Conservation (phyloP, 441 rosid genomes). For the Geranium incanum region DNA sequence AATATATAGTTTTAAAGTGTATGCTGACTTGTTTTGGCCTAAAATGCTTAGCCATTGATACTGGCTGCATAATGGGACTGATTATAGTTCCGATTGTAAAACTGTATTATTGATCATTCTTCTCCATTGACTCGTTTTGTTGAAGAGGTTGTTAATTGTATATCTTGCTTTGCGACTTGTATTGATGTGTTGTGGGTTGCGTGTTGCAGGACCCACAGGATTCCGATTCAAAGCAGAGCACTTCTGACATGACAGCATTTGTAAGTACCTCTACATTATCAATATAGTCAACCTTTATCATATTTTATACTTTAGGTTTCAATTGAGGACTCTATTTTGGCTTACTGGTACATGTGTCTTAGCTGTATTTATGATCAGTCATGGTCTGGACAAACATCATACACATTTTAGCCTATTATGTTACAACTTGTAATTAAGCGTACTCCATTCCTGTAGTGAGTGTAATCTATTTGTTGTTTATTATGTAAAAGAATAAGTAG, state of each 20-base stretch:
- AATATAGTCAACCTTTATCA: constrained; percentile 3
- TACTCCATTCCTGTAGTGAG: not conserved
- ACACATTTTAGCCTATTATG: not conserved
- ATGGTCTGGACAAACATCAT: not conserved
- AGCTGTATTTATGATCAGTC: not conserved
- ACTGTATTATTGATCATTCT: not conserved
- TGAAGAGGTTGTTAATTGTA: not conserved
- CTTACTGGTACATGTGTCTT: not conserved
- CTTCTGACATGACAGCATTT: constrained; percentile 60
- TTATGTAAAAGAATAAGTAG: too few relatives aligned
- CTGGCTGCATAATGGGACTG: not conserved
- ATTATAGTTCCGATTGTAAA: not conserved
- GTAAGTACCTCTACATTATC: constrained; percentile 36
- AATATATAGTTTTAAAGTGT: not conserved
- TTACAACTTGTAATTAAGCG: not conserved
- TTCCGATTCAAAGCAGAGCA: constrained; percentile 54
- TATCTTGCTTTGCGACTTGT: not conserved
- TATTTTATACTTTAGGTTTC: not conserved
- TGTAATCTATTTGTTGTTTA: not conserved
- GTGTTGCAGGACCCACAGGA: constrained; percentile 49
- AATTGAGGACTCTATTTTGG: not conserved
- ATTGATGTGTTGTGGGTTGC: constrained; percentile 9
- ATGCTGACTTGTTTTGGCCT: not conserved
- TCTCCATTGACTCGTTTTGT: not conserved
- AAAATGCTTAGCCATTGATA: not conserved